Conservation (phyloP, 805 yeast genomes). For the Kregervanrija fluxuum region DNA sequence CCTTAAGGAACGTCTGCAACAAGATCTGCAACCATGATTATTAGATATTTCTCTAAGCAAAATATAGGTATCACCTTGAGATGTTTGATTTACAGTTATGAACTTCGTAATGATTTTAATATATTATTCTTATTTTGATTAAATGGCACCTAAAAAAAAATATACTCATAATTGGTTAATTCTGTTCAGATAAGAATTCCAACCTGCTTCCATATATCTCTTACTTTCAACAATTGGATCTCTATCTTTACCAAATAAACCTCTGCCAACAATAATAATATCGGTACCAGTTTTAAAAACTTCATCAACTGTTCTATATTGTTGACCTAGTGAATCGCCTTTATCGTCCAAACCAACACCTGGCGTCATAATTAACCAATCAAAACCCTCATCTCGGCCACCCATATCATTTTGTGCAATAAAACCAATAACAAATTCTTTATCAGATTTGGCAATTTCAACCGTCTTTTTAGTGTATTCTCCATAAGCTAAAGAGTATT, state of each 20-base stretch:
- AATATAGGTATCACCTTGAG: no score
- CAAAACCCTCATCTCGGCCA: conserved; percentile 76
- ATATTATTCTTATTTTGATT: no score
- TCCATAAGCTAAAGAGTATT: conserved; percentile 90
- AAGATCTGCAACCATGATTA: conserved; percentile 4
- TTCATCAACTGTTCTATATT: conserved; percentile 85
- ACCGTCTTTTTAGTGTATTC: conserved; percentile 83
- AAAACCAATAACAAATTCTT: conserved; percentile 90
- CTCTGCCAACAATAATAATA: conserved; percentile 96
- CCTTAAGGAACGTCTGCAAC: conserved; percentile 13
- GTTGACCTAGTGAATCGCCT: conserved; percentile 95
- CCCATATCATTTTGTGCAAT: conserved; percentile 91
- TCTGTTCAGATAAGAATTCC: conserved; percentile 74
- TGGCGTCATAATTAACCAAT: conserved; percentile 96
- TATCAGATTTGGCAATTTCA: conserved; percentile 77
- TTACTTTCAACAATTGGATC: conserved; percentile 83
- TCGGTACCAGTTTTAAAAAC: conserved; percentile 86
- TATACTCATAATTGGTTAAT: conserved; percentile 1
- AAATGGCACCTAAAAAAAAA: no score
- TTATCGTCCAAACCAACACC: conserved; percentile 97
- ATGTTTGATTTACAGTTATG: neutral
- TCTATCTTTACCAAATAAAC: conserved; percentile 89
- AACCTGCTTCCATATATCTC: conserved; percentile 88
- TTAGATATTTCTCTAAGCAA: neutral
- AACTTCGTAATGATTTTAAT: neutral